Base-by-base conservation (phyloP, 1,284 basidiomycete species). In the Ceratobasidium sp. region DNA sequence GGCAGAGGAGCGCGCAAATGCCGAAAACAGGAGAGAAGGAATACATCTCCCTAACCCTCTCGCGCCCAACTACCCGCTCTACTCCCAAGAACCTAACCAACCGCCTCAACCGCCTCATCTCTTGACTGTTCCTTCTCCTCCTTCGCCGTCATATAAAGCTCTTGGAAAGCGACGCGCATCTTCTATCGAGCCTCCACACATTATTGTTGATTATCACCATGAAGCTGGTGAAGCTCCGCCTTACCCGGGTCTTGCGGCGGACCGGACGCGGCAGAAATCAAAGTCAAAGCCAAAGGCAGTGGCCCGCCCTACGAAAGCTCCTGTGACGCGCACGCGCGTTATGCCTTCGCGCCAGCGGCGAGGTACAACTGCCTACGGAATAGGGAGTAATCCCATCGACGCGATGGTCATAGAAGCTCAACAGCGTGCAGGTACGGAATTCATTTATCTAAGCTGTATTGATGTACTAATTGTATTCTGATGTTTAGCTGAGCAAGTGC, bases 331-430 rank as follows among this genome's bases (percentile, higher is more conserved):
- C 80, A 91, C 90, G 81, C 89, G 94, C 80, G 89, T 94, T 54
- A 83, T 93, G 66, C 93, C 93, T 41, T 87, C 91, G 79, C 88
- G 94, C 76, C 87, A 91, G 71, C 86, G 92, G 76, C 87, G 93
- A 73, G 90, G 92, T 62, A 57, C 64, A 26, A 69, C 63, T 21
- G 91, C 91, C 46, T 90, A 89, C 1, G 82, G 82, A 44, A 87
- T 92, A 61, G 91, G 92, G 72, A 88, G 81, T 75, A 89, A 88
- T 79, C 92, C 94, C 76, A 82, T 91, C 32, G 94, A 96, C 83
- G 79, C 89, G 74, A 90, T 94, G 88, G 91, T 96, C 79, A 81
- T 95, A 75, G 93, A 95, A 78, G 91, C 90, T 77, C 86, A 92
- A 78, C 88, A 88, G 80, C 87, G 92, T 78, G 88, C 86, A 84